These are phyloP conservation scores for Mortierella sp. DNA, from an alignment of 371 early-diverging fungal genomes.

Conservation along the genomic window DNA sequence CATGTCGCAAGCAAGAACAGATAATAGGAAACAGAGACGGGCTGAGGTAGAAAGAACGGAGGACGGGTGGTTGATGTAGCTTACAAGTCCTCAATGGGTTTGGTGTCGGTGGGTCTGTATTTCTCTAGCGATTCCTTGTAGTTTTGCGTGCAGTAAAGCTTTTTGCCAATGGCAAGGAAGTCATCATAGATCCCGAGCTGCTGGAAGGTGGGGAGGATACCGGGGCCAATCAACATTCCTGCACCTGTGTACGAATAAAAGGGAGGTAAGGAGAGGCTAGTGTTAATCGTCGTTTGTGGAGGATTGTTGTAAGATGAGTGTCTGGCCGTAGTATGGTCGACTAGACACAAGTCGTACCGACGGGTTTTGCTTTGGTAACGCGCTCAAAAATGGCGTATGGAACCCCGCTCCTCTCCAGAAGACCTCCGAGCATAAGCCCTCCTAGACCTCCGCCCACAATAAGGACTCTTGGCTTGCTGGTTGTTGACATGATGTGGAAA, in stretches of 20 bases:
- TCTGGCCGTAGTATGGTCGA: neutral
- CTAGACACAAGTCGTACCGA: neutral
- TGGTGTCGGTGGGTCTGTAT: too few species aligned
- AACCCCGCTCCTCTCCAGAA: neutral
- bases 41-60: too few species aligned
- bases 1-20: neutral
- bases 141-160: neutral
- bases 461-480: neutral
- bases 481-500: neutral
- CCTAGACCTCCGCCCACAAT: conserved; percentile 19
- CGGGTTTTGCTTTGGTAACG: neutral
- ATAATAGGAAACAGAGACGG: too few species aligned
- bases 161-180: neutral
- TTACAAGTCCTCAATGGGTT: too few species aligned
- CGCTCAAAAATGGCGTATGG: conserved; percentile 9
- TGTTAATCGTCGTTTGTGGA: neutral
- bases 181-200: neutral
- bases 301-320: neutral
- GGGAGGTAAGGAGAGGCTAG: too few species aligned
- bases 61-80: too few species aligned
- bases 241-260: neutral
- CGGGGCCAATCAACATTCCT: neutral
- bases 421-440: conserved; percentile 3
- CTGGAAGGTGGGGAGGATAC: neutral
- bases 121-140: neutral